These are phyloP conservation scores for Cadophora gregata DNA, from an alignment of 2,329 filamentous ascomycete species.

Conservation along the genomic window DNA sequence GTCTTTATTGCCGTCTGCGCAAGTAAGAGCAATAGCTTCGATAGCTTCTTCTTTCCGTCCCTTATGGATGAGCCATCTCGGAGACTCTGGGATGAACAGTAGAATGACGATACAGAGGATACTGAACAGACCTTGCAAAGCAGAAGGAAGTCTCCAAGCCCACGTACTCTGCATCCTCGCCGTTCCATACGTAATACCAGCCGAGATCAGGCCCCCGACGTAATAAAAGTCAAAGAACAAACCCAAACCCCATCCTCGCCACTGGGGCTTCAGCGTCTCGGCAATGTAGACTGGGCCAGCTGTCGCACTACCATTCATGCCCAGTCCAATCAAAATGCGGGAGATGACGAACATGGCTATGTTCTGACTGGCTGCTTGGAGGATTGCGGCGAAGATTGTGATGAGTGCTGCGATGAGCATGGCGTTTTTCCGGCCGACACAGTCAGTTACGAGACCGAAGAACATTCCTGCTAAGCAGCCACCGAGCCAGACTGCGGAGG, in stretches of 20 bases:
- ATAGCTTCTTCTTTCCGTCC: not conserved
- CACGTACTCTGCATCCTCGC: not conserved
- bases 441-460: not conserved
- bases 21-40: not conserved
- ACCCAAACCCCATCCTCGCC: not conserved
- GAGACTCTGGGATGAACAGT: not conserved
- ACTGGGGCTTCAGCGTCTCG: not conserved
- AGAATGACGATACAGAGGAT: not conserved
- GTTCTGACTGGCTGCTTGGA: constrained; percentile 24
- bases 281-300: constrained; percentile 47
- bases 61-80: not conserved
- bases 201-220: not conserved
- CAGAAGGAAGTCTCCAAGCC: not conserved
- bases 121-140: not conserved
- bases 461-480: not conserved
- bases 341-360: constrained; percentile 37
- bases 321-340: constrained; percentile 36
- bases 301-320: constrained; percentile 37
- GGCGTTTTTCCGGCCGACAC: not conserved
- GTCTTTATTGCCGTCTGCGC: not conserved
- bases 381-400: not conserved
- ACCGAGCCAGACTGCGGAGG: constrained; percentile 30
- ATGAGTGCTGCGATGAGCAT: not conserved
- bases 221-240: not conserved
- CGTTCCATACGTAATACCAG: not conserved